phyloP scores from a whole-genome alignment of 306 rosid species.

The Mimosa bimucronata region DNA sequence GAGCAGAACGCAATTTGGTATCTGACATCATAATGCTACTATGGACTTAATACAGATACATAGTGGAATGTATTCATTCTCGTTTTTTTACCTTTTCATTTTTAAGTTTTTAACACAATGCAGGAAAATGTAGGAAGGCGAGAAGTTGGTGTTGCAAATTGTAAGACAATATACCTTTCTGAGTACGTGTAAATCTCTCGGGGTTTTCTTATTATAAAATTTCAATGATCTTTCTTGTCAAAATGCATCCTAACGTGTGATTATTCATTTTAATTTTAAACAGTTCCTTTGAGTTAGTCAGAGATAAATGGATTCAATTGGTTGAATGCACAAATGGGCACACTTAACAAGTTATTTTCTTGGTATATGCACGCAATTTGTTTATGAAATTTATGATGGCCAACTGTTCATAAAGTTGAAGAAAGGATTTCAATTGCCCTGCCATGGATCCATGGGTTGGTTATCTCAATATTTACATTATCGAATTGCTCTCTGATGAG shows the following conservation, averaged over 20 bases:
- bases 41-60: neutral
- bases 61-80: slow-evolving; percentile 2
- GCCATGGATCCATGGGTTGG: slow-evolving; percentile 96
- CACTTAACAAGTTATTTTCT: slow-evolving; percentile 18
- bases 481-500: slow-evolving; percentile 24
- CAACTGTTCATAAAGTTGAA: slow-evolving; percentile 75
- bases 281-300: neutral
- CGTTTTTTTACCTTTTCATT: slow-evolving; percentile 14
- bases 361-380: slow-evolving; percentile 64
- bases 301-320: neutral
- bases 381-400: slow-evolving; percentile 84
- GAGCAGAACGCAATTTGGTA: neutral
- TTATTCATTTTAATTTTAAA: neutral
- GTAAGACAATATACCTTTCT: too few relatives aligned
- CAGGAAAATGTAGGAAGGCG: slow-evolving; percentile 74
- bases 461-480: slow-evolving; percentile 24
- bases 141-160: slow-evolving; percentile 78
- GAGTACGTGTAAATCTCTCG: slow-evolving; percentile 58
- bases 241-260: too few relatives aligned
- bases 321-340: slow-evolving; percentile 4
- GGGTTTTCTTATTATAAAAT: slow-evolving; percentile 9
- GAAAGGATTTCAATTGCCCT: slow-evolving; percentile 76
- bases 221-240: neutral
- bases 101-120: slow-evolving; percentile 26
- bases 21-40: neutral